phyloP scores from a whole-genome alignment of 2,329 filamentous ascomycete species.

The Botrytis squamosa region DNA sequence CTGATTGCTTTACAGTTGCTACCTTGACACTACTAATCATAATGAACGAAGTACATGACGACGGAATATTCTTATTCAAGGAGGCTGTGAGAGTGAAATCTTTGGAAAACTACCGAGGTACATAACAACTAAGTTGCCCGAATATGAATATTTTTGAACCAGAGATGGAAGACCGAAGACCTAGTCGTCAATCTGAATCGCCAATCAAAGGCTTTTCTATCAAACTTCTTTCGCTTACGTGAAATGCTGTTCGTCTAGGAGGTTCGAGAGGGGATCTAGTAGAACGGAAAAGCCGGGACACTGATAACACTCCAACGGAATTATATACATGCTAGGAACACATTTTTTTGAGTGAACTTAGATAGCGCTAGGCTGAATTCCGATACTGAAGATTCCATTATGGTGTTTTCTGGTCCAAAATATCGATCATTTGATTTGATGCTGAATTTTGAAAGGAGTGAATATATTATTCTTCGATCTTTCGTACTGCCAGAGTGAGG shows the following conservation, averaged over 20 bases:
- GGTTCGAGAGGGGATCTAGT: not conserved
- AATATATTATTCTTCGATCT: not conserved
- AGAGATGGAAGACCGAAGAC: too few relatives aligned
- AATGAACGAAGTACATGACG: not conserved
- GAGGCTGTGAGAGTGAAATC: too few relatives aligned
- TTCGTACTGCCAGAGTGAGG: not conserved
- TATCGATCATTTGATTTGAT: not conserved
- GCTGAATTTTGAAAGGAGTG: not conserved
- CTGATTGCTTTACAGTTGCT: not conserved
- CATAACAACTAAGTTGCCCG: not conserved
- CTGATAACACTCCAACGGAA: not conserved
- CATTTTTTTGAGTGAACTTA: not conserved
- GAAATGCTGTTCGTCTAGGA: not conserved
- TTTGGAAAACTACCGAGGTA: not conserved
- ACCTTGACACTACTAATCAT: not conserved
- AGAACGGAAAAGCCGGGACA: not conserved
- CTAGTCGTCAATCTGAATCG: not conserved
- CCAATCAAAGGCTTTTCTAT: not conserved
- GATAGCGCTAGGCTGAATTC: not conserved
- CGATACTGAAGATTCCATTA: not conserved
- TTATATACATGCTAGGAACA: not conserved
- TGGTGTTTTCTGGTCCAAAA: rapidly evolving
- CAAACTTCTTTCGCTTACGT: not conserved
- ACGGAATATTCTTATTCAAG: too few relatives aligned
- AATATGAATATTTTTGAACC: not conserved